Evolutionary conservation across 257 asterid species (phyloP).

Genomic region (Nicotiana undulata): DNA sequence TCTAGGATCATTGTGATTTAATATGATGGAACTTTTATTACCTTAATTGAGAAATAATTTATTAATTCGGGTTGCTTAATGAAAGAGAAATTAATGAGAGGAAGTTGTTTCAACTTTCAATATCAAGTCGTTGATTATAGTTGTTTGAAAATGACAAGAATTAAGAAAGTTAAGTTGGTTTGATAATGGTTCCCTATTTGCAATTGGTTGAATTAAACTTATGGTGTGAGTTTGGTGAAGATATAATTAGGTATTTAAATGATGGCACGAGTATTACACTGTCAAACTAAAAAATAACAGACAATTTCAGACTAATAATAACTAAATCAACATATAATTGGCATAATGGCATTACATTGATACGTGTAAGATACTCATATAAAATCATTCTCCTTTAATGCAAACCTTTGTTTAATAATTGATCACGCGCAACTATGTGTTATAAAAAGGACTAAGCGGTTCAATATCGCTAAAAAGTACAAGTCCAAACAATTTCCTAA

Average conservation of each 20-base stretch:
- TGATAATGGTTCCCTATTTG: background rate
- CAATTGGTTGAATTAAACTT: background rate
- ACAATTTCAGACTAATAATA: background rate
- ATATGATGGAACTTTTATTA: background rate
- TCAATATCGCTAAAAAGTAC: too few relatives aligned
- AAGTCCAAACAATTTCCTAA: too few relatives aligned
- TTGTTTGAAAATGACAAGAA: background rate
- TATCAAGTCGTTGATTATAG: conserved; percentile 1
- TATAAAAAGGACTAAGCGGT: too few relatives aligned
- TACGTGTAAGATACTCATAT: background rate
- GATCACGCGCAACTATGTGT: too few relatives aligned
- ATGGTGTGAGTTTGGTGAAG: background rate
- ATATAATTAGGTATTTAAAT: background rate
- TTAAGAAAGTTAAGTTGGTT: background rate
- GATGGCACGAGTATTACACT: background rate
- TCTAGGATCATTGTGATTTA: background rate
- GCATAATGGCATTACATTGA: background rate
- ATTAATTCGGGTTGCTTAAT: background rate
- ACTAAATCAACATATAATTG: background rate
- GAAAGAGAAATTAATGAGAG: background rate
- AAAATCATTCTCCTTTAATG: background rate
- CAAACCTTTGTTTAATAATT: background rate
- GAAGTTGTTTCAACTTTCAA: background rate
- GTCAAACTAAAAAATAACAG: background rate
- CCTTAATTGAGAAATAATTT: background rate